Evolutionary conservation across 805 yeast species (phyloP).

Genomic region (Spathaspora passalidarum): DNA sequence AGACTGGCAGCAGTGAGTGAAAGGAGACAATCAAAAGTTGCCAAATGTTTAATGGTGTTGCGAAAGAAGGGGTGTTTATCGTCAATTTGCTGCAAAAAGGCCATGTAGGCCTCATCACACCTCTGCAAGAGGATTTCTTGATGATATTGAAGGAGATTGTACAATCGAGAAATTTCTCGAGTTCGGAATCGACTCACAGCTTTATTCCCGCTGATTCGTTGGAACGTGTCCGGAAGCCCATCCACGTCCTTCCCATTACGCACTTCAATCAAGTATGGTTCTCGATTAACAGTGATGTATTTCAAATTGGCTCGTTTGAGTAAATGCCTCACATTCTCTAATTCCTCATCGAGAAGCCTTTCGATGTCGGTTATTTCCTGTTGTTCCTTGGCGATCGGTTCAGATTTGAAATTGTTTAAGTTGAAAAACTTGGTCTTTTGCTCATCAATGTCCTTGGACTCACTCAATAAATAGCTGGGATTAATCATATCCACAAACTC

Average conservation of each 20-base stretch:
- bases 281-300: constrained; percentile 56
- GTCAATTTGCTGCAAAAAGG: constrained; percentile 37
- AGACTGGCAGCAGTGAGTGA: constrained; percentile 63
- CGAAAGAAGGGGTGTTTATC: constrained; percentile 32
- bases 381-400: constrained; percentile 34
- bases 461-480: constrained; percentile 49
- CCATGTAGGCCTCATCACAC: constrained; percentile 46
- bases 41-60: constrained; percentile 44
- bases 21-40: constrained; percentile 62
- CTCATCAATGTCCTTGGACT: constrained; percentile 38
- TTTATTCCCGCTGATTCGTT: constrained; percentile 67
- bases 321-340: constrained; percentile 41
- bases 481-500: constrained; percentile 50
- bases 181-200: constrained; percentile 71
- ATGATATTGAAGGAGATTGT: constrained; percentile 56
- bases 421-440: constrained; percentile 47
- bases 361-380: constrained; percentile 44
- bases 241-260: constrained; percentile 53
- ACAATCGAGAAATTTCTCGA: constrained; percentile 50
- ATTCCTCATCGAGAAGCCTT: constrained; percentile 47
- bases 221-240: constrained; percentile 70
- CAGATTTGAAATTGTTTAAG: constrained; percentile 30
- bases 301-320: constrained; percentile 57
- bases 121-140: constrained; percentile 49
- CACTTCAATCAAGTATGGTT: constrained; percentile 75